phyloP scores from a whole-genome alignment of 1,139 yeast species.

The Sugiyamaella xylanicola region DNA sequence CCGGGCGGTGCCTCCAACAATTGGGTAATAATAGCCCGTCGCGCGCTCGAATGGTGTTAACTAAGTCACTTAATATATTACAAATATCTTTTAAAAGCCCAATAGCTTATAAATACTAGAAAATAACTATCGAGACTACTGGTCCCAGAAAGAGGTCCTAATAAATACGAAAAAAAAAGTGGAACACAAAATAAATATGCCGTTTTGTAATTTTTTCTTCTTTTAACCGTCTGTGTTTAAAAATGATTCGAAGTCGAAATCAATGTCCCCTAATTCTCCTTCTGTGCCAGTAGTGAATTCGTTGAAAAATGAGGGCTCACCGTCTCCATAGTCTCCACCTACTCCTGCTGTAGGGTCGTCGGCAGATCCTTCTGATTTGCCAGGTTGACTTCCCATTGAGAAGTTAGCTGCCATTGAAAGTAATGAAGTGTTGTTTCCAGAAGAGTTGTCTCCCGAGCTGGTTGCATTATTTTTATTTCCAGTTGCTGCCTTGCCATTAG shows the following conservation, averaged over 20 bases:
- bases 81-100: neutral
- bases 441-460: neutral
- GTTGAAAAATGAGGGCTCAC: conserved; percentile 30
- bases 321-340: conserved; percentile 30
- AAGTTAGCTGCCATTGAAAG: conserved; percentile 32
- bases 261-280: conserved; percentile 37
- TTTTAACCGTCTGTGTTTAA: conserved; percentile 39
- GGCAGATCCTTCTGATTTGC: conserved; percentile 9
- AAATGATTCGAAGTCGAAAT: conserved; percentile 42
- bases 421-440: conserved; percentile 27
- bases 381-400: conserved; percentile 21
- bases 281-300: conserved; percentile 39
- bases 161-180: conserved; percentile 7
- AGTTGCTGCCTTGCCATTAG: conserved; percentile 5
- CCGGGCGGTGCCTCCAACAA: neutral
- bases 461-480: conserved; percentile 5
- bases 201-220: neutral
- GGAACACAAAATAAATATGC: conserved; percentile 7
- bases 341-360: conserved; percentile 15
- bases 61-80: too few relatives aligned
- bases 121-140: neutral
- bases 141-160: conserved; percentile 2
- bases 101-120: neutral
- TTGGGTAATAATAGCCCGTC: too few relatives aligned
- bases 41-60: too few relatives aligned